Conservation (phyloP, 352 stramenopile genomes). For the Pythium apleroticum region DNA sequence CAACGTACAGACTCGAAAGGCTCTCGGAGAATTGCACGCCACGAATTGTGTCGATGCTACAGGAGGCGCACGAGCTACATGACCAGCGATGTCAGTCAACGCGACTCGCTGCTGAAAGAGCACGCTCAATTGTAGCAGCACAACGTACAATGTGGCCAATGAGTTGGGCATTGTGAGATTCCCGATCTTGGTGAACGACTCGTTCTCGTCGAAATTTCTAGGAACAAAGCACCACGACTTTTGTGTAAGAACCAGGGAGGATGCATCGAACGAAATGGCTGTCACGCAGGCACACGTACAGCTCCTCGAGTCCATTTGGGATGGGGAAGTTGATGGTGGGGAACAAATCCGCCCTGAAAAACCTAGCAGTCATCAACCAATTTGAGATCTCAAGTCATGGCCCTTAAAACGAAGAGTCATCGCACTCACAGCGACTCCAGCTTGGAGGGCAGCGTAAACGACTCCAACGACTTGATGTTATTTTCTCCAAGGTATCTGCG, state of each 20-base stretch:
- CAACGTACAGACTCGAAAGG: not conserved
- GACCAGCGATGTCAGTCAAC: too few relatives aligned
- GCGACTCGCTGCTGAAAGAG: too few relatives aligned
- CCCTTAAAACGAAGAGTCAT: not conserved
- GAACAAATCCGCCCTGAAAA: not conserved
- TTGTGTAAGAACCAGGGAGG: too few relatives aligned
- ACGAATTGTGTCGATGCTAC: not conserved
- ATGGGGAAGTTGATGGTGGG: conserved; percentile 1
- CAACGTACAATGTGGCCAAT: not conserved
- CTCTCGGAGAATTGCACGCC: not conserved
- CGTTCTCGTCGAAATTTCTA: conserved; percentile 4
- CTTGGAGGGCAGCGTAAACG: not conserved
- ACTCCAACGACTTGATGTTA: not conserved
- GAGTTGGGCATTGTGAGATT: not conserved
- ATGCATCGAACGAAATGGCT: too few relatives aligned
- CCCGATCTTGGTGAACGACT: not conserved
- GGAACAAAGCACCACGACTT: too few relatives aligned
- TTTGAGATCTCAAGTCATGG: not conserved
- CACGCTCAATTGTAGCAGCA: too few relatives aligned
- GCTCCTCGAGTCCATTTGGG: not conserved
- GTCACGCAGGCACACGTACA: not conserved
- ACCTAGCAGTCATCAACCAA: not conserved
- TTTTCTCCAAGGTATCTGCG: not conserved
- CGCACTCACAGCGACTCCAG: not conserved
- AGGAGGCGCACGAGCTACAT: not conserved